A percentile compares a stretch with the other conserved stretches of the same genome.
Conservation (phyloP, 2,329 filamentous ascomycete species). For the Trichoderma citrinoviride region DNA sequence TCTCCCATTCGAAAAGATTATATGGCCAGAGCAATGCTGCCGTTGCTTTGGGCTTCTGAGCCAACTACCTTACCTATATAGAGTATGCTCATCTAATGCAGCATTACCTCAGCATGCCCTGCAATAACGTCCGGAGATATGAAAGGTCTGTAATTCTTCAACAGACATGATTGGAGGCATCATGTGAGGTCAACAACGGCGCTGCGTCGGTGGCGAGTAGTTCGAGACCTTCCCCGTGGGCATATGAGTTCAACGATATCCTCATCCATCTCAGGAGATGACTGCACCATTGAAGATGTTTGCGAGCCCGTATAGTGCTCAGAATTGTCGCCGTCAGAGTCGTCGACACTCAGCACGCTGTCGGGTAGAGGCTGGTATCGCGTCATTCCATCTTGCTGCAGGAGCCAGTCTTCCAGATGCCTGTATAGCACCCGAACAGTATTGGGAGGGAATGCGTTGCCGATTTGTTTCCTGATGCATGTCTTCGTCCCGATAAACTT, state of each 20-base stretch:
- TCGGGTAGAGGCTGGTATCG: slow-evolving; percentile 23
- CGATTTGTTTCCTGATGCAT: slow-evolving; percentile 62
- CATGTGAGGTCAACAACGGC: slow-evolving; percentile 5
- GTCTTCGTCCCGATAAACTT: slow-evolving; percentile 48
- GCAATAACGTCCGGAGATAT: not conserved
- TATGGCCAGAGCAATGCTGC: not conserved
- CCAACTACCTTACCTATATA: not conserved
- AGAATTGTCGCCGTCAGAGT: slow-evolving; percentile 28
- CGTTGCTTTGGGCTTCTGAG: not conserved
- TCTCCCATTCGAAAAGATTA: not conserved
- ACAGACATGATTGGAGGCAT: not conserved
- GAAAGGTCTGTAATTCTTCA: not conserved
- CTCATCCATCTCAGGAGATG: slow-evolving; percentile 31
- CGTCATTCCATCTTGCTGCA: slow-evolving; percentile 42
- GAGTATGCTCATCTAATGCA: not conserved
- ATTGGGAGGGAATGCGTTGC: slow-evolving; percentile 72
- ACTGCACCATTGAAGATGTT: slow-evolving; percentile 15
- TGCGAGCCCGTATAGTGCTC: slow-evolving; percentile 20
- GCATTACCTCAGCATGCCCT: not conserved
- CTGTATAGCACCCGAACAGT: slow-evolving; percentile 50
- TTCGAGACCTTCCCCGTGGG: not conserved
- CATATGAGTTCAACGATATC: not conserved
- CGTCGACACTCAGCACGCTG: slow-evolving; percentile 30
- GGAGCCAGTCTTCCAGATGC: slow-evolving; percentile 48
- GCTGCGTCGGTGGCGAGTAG: not conserved